phyloP scores from a whole-genome alignment of 352 stramenopile species.

The Phytophthora melonis region DNA sequence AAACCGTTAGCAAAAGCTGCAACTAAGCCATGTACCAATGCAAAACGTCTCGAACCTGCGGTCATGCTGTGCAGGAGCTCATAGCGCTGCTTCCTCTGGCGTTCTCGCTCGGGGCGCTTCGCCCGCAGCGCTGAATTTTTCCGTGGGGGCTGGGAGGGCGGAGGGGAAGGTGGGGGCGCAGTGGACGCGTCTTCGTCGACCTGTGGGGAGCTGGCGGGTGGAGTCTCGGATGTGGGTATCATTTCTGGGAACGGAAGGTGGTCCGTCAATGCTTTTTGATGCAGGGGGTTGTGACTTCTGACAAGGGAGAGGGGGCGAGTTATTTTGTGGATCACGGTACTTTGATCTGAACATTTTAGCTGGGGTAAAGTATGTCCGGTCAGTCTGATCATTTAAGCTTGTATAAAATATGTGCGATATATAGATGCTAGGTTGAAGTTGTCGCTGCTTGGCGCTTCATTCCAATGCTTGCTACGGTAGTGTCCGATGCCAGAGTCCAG shows the following conservation, averaged over 20 bases:
- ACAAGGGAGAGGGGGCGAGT: neutral
- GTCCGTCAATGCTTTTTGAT: constrained; percentile 1
- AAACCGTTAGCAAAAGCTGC: neutral
- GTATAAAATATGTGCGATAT: neutral
- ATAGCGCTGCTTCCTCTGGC: constrained; percentile 63
- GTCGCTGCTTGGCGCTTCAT: too few relatives aligned
- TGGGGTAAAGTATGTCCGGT: constrained; percentile 24
- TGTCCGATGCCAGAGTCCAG: constrained; percentile 9
- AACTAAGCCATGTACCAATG: neutral
- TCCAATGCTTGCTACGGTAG: neutral
- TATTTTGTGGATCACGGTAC: constrained; percentile 9
- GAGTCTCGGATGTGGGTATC: constrained; percentile 19
- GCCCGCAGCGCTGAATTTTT: constrained; percentile 21
- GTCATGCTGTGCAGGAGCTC: constrained; percentile 72
- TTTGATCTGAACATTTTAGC: constrained; percentile 27
- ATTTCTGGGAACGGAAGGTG: constrained; percentile 26
- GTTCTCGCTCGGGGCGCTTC: constrained; percentile 49
- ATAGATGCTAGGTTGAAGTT: constrained; percentile 11
- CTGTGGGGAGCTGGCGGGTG: neutral
- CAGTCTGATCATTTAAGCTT: neutral
- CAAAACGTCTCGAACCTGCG: constrained; percentile 38
- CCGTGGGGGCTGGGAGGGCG: neutral
- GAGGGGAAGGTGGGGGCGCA: constrained; percentile 1
- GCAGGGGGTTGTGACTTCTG: constrained; percentile 17
- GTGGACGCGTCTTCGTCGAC: constrained; percentile 5